Base-by-base conservation (phyloP, 2,329 filamentous ascomycete species). In the Colletotrichum endophyticum region DNA sequence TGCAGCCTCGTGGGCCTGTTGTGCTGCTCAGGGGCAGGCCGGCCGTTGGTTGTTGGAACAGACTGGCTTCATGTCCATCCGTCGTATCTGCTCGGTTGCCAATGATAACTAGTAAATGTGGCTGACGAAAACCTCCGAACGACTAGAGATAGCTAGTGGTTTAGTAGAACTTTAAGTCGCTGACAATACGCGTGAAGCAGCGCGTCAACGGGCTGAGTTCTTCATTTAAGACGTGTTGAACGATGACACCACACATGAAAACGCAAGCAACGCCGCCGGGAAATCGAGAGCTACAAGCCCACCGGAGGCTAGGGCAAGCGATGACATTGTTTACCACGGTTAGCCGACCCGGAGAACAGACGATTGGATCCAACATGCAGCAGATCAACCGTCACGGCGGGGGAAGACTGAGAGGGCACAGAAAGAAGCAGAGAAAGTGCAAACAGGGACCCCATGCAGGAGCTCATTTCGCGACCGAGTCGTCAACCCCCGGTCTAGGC, bases 381-480 rank as follows among this genome's bases (percentile, higher is more conserved):
- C 68, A 53, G 69, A 66, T 72, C 28, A 62, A 66, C 39, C 39
- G 25, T 57, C 11, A 30, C 15, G 30, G 64, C 49, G 64, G 70
- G 22, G 61, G 49, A 30, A 11, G 16, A 49, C 44, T 22, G 44
- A 53, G 44, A 53, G n/a, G 6, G 36, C 36, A 19, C 5, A 28
- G 28, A 39, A 15, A 22, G 28, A 53, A 62, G 66, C 49, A 61
- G 27, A 49, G 59, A 63, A 67, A 70, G 22, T 34, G 44, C 62
- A 22, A 56, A 22, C 64, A 74, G 66, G 74, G 74, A 25, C 59
- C 70, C 69, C 70, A 61, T 71, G 30, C 49, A 66, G 59, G 63
- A 66, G 61, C 71, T 76, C 74, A 76, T 76, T 70, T 76, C 49
- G 28, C 34, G 49, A 66, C 71, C 59, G 64, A 62, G n/a, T 66